A percentile compares a stretch with the other conserved stretches of the same genome.
phyloP scores from a whole-genome alignment of 2,329 filamentous ascomycete species.

The Graphilbum fragrans region DNA sequence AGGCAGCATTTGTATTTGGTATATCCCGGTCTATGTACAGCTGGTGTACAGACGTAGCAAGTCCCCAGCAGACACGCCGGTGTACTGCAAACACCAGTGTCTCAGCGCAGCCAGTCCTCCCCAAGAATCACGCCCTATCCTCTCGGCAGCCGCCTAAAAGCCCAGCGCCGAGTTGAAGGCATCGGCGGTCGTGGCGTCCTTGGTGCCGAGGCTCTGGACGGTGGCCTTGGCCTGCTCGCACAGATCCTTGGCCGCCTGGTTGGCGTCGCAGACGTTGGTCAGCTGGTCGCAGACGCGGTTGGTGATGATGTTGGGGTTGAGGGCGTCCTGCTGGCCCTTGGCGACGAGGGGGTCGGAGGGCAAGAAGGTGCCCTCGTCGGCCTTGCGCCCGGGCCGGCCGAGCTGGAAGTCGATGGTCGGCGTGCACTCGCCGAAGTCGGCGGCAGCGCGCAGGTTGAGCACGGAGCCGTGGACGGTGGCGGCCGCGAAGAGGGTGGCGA shows the following conservation, averaged over 20 bases:
- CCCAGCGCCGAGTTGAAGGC: constrained; percentile 31
- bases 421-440: constrained; percentile 35
- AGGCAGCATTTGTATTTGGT: no score
- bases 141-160: constrained; percentile 10
- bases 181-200: constrained; percentile 33
- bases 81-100: no score
- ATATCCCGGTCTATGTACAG: no score
- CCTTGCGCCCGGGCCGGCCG: constrained; percentile 35
- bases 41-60: no score
- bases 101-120: no score
- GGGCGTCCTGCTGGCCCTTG: constrained; percentile 37
- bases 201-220: constrained; percentile 35
- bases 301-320: constrained; percentile 54
- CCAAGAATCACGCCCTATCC: neutral
- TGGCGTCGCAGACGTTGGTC: constrained; percentile 46
- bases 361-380: constrained; percentile 45
- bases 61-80: no score
- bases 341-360: constrained; percentile 40
- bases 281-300: constrained; percentile 50
- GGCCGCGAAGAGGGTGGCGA: constrained; percentile 13
- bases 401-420: constrained; percentile 44
- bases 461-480: constrained; percentile 14
- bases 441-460: constrained; percentile 16
- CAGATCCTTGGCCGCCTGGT: constrained; percentile 35
- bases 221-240: constrained; percentile 35